Conservation (phyloP, 768 basidiomycete species). For the Phlebiopsis flavidoalba region DNA sequence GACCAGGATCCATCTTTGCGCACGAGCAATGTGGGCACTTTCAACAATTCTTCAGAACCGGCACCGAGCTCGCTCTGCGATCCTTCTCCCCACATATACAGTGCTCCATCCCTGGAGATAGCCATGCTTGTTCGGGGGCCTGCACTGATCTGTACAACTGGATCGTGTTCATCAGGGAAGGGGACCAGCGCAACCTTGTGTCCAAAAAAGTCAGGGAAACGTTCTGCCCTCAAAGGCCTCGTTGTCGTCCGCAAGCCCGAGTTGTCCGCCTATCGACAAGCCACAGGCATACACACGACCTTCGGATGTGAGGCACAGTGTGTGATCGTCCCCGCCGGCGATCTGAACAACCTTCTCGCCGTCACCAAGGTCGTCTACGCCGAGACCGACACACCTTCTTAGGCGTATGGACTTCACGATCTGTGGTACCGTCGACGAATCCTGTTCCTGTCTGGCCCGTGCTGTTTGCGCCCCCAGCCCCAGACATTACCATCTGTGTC, state of each 20-base stretch:
- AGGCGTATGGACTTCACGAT: conserved; percentile 58
- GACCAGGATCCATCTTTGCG: conserved; percentile 66
- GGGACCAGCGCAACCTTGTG: conserved; percentile 60
- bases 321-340: conserved; percentile 82
- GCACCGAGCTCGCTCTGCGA: conserved; percentile 64
- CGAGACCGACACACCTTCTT: conserved; percentile 54
- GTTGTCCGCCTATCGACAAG: conserved; percentile 75
- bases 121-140: conserved; percentile 72
- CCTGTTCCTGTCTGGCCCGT: conserved; percentile 78
- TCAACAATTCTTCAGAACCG: conserved; percentile 52
- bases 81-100: conserved; percentile 77
- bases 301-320: conserved; percentile 77
- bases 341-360: conserved; percentile 64
- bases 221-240: conserved; percentile 53
- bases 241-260: conserved; percentile 74
- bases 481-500: conserved; percentile 79
- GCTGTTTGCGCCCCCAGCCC: conserved; percentile 93
- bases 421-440: conserved; percentile 35
- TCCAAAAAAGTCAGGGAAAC: conserved; percentile 55
- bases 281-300: conserved; percentile 88
- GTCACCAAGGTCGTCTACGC: conserved; percentile 51
- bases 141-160: conserved; percentile 56
- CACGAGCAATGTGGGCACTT: conserved; percentile 61
- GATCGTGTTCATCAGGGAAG: conserved; percentile 67
- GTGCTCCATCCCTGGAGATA: conserved; percentile 56